Conservation (phyloP, 2,329 filamentous ascomycete species). For the Graphilbum fragrans region DNA sequence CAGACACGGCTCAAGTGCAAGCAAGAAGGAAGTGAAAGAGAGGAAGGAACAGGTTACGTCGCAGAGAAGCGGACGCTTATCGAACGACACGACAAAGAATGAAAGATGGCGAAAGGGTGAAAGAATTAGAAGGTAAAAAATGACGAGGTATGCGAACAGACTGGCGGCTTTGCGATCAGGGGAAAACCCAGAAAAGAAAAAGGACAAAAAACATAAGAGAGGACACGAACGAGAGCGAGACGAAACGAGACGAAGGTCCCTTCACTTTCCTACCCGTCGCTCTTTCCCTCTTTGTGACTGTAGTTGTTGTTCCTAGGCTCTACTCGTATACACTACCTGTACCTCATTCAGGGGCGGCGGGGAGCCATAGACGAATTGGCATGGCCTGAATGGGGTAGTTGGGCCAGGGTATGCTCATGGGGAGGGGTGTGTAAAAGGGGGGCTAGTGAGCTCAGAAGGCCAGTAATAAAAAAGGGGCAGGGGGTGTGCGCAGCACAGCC, state of each 20-base stretch:
- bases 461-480: conserved; percentile 5
- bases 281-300: conserved; percentile 1
- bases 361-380: not conserved
- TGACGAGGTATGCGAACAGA: not conserved
- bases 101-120: not conserved
- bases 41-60: not conserved
- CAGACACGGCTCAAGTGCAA: not conserved
- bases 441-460: not conserved
- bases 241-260: not conserved
- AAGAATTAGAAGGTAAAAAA: conserved; percentile 1
- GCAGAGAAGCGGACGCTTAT: not conserved
- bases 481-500: conserved; percentile 8
- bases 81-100: not conserved
- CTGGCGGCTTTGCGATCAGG: not conserved
- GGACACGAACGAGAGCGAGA: not conserved
- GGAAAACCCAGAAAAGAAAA: not conserved
- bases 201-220: conserved; percentile 7
- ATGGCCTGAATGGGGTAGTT: not conserved
- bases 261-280: conserved; percentile 1
- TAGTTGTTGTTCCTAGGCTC: not conserved
- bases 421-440: conserved; percentile 1
- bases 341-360: conserved; percentile 1
- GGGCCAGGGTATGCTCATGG: not conserved
- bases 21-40: not conserved
- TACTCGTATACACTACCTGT: not conserved